Evolutionary conservation across 1,284 basidiomycete species (phyloP).

Genomic region (Trametes polyzona): DNA sequence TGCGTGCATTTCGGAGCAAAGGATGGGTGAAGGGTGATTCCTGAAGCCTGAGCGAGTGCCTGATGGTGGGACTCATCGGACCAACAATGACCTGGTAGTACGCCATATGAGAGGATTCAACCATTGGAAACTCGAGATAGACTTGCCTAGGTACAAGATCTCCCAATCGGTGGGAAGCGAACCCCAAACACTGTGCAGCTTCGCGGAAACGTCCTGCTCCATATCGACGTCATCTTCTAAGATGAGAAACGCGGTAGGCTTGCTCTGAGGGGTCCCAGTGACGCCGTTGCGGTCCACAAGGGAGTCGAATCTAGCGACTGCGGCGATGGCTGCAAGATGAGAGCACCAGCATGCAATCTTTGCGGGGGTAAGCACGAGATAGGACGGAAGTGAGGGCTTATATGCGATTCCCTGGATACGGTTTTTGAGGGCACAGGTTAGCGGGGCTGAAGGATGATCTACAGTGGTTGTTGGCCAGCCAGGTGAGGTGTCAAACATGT

Average conservation of each 20-base stretch:
- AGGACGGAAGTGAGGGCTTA: conserved; percentile 43
- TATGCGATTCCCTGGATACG: conserved; percentile 43
- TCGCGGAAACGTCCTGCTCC: conserved; percentile 63
- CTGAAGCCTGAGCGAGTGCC: too few relatives aligned
- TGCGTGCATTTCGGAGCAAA: conserved; percentile 69
- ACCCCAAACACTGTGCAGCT: conserved; percentile 57
- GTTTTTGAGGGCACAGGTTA: conserved; percentile 57
- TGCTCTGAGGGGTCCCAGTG: not conserved
- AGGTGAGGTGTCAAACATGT: not conserved
- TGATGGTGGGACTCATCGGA: conserved; percentile 56
- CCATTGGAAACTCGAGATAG: not conserved
- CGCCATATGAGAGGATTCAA: not conserved
- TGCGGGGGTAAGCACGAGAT: conserved; percentile 56
- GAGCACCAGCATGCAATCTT: conserved; percentile 80
- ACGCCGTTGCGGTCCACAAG: not conserved
- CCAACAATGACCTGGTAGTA: conserved; percentile 69
- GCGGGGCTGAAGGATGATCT: conserved; percentile 23
- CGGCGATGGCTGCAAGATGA: conserved; percentile 60
- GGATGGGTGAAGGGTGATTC: conserved; percentile 55
- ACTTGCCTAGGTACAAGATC: conserved; percentile 71
- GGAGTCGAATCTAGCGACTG: conserved; percentile 39
- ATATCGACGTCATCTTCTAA: conserved; percentile 84
- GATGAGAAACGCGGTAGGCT: conserved; percentile 48
- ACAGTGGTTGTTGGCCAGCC: not conserved
- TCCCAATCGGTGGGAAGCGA: conserved; percentile 72